Base-by-base conservation (phyloP, 2,329 filamentous ascomycete genomes). In the Fusarium pseudonygamai region DNA sequence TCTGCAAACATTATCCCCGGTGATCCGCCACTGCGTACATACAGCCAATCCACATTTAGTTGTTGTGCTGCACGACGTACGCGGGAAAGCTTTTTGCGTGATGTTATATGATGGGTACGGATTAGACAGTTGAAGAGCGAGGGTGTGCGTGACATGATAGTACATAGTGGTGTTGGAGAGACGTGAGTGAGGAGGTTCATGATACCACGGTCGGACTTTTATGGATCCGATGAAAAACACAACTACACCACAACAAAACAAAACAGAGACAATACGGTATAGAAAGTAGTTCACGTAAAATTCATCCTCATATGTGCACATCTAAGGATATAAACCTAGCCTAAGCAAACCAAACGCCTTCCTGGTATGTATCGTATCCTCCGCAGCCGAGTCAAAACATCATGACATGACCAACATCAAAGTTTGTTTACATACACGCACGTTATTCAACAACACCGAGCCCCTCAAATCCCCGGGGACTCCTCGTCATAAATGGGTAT, bases 1-100 rank as follows among this genome's bases (percentile, higher is more conserved):
- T 93, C 91, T 56, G 91, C 92, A 78, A 94, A 93, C 93, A 95
- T 95, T 74, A 95, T 90, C 4, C 93, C 93, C 0, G 93, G 93
- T 30, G 87, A 88, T 5, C 90, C 89, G 16, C 93, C 92, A 70
- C 87, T 90, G 32, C 92, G 88, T 3, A 94, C 83, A 7, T 95
- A 83, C 3, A 92, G 89, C 63, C 70, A 77, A 72, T 88, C 91
- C 57, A 91, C 87, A 63, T 90, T 83, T 73, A 88, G 84, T 52
- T 87, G 84, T 37, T 88, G 85, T 12, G 91, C 90, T 7, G 89
- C 87, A 80, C 92, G 92, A 57, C 86, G 89, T 28, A 95, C 85
- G 63, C 82, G 82, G 13, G 84, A 82, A 2, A 87, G 82, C 78
- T 95, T 95, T 79, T 94, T 94, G 72, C 92, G 91, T 0, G 92